Conservation (phyloP, 2,329 filamentous ascomycete genomes). For the Gyromitra esculenta region DNA sequence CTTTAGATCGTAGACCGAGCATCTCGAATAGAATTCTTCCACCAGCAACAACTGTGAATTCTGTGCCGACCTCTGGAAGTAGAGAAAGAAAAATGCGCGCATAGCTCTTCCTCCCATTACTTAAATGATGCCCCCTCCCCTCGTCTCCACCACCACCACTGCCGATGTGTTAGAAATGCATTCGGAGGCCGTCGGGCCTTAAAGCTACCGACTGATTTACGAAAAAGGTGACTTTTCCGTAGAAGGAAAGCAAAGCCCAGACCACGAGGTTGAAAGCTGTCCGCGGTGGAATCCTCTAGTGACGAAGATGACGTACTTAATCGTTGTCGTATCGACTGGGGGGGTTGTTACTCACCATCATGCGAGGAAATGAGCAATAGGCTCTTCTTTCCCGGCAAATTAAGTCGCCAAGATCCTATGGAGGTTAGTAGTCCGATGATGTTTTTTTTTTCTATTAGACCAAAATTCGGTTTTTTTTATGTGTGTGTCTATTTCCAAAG, state of each 20-base stretch:
- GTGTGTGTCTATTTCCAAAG: background rate
- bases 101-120: constrained; percentile 11
- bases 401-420: constrained; percentile 12
- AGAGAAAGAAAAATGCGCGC: background rate
- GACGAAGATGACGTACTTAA: constrained; percentile 34
- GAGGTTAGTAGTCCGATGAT: background rate
- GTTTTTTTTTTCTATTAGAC: background rate
- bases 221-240: constrained; percentile 22
- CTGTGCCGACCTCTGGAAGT: background rate
- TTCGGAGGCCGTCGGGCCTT: background rate
- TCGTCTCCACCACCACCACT: background rate
- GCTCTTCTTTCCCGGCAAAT: background rate
- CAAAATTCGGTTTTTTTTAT: background rate
- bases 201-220: background rate
- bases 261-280: constrained; percentile 32
- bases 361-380: constrained; percentile 5
- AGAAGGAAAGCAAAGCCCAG: constrained; percentile 35
- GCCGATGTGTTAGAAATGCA: constrained; percentile 14
- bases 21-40: background rate
- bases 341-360: constrained; percentile 16
- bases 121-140: background rate
- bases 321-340: background rate
- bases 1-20: constrained; percentile 11
- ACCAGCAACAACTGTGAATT: background rate
- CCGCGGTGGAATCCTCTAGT: constrained; percentile 14